These are phyloP conservation scores for Glycine soja DNA, from an alignment of 306 rosid species.

Conservation along the genomic window DNA sequence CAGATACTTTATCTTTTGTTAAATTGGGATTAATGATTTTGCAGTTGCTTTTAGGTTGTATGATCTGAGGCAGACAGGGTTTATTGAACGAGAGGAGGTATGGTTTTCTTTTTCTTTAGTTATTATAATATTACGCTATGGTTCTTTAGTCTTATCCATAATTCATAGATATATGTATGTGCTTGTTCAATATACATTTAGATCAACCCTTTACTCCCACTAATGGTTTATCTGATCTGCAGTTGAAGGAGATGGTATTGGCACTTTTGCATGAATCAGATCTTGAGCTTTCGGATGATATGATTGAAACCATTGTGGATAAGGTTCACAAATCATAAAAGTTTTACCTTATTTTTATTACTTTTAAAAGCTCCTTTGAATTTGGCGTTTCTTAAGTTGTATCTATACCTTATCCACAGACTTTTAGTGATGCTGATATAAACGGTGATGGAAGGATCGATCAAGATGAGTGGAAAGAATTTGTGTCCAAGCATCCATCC, in stretches of 20 bases:
- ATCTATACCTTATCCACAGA: constrained; percentile 48
- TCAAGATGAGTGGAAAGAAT: constrained; percentile 91
- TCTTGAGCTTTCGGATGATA: constrained; percentile 76
- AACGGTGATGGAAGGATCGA: constrained; percentile 89
- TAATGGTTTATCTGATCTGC: constrained; percentile 33
- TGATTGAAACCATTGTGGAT: constrained; percentile 75
- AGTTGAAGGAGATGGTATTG: constrained; percentile 90
- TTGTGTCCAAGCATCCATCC: constrained; percentile 78
- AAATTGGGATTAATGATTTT: constrained; percentile 48
- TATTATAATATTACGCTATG: background rate
- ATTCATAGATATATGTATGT: background rate
- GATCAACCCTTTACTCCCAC: constrained; percentile 4
- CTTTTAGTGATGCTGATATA: constrained; percentile 78
- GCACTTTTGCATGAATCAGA: constrained; percentile 91
- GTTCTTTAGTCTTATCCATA: background rate
- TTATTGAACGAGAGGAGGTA: constrained; percentile 87
- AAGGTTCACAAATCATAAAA: constrained; percentile 57
- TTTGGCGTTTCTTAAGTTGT: constrained; percentile 14
- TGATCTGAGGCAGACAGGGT: constrained; percentile 85
- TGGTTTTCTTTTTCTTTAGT: background rate
- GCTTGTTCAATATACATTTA: background rate
- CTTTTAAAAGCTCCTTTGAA: constrained; percentile 11
- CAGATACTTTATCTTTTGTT: constrained; percentile 18
- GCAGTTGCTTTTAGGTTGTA: constrained; percentile 91
- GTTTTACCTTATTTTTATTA: background rate